Evolutionary conservation across 2,329 filamentous ascomycete genomes (phyloP), one percentile per base, ranked within the genome.

Genomic region (Epichloe amarillans): DNA sequence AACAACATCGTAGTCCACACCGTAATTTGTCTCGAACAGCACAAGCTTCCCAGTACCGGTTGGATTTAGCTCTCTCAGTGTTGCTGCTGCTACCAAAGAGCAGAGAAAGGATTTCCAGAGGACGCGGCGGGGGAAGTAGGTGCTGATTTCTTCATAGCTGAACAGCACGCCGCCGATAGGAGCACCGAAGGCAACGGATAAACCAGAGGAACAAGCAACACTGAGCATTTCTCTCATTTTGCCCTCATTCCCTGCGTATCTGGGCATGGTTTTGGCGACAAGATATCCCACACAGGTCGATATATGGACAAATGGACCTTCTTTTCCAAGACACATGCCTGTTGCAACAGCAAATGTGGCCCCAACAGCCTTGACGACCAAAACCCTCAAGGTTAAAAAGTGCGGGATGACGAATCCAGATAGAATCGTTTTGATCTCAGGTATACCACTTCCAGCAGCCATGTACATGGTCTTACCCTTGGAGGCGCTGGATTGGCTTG

Each of bases 91-190:
- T 40, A 69, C 67, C 4, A 80, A 62, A 0, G 74, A 79, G 61
- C 77, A 81, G 21, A 81, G 65, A 54, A 82, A 81, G 0, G 77
- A 74, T 45, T 73, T 65, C 76, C 76, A 81, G 3, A 82, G 68
- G 26, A 64, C 62, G 54, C 75, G 77, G 2, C 75, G 66, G 0
- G 77, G 77, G 49, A 81, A 81, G 53, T 80, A 79, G 0, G 76
- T 80, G 54, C 70, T 74, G 54, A 81, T 79, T 63, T 81, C 78
- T 59, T 77, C 75, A 51, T 80, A 80, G 43, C 72, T 74, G 60
- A 82, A 82, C 4, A 82, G 64, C 0, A 82, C 77, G 8, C 77
- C 77, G 1, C 78, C 78, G 48, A 82, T 80, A 0, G 79, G 79
- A 19, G 79, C 78, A 5, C 79, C 79, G 55, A 82, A 82, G 0